Evolutionary conservation across 78 protist species (phyloP), one percentile per base, ranked within the genome.

Genomic region (Dictyostelium discoideum): DNA sequence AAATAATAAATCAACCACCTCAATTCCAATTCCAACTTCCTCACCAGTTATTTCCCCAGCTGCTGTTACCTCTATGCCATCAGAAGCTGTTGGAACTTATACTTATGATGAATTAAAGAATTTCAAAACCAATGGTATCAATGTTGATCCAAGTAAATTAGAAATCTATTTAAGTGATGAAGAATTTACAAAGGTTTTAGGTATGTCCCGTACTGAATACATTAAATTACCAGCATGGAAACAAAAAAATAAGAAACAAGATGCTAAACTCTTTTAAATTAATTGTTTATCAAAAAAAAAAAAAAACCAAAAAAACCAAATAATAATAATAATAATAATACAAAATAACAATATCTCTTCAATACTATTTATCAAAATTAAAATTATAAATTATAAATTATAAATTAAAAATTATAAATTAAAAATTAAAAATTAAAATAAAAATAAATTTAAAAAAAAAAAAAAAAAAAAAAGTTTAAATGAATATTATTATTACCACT

Each of bases 201-300:
- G 84, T 7, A 11, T 60, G 14, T 10, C 84, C 1, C 83, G 42
- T 72, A 74, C 46, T 22, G 94, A 80, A 6, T 90, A 82, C 40
- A 37, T 20, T 24, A 82, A 81, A 50, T n/a, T 90, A 1, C 89
- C 94, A 82, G 94, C 50, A 32, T 90, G 94, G 94, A 90, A 90
- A 37, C 94, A 90, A 90, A 72, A 69, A 16, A 22, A 63, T 18
- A 80, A 90, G 72, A 90, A 90, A 65, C 57, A 69, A 26, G 82
- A 69, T 8, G 84, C 83, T 54, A 37, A 37, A 5, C 54, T 90
- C 29, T 90, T 81, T 39, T 90, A 90, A 54, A 80, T 29, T 22
- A 57, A 57, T 14, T 18, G 22, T 57, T 54, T 16, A 57, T 18
- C 22, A 57, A 57, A 57, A 18, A 57, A 57, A 5, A 57, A 20